Percentiles rank a stretch among this genome's conserved stretches.
Evolutionary conservation across 148 eudicot species (phyloP).

Genomic region (Simmondsia chinensis): DNA sequence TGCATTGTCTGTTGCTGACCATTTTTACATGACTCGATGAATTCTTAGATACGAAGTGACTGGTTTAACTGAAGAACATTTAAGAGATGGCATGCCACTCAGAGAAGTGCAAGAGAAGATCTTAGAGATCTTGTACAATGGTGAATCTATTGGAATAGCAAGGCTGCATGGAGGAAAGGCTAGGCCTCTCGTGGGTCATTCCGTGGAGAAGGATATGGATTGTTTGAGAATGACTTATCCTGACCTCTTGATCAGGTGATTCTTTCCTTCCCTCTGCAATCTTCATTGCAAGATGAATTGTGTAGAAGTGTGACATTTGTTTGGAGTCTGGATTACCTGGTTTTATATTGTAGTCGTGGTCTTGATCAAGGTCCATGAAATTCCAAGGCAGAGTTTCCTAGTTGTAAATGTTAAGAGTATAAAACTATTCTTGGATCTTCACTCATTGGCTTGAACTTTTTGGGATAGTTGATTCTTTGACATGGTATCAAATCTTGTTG

Average conservation of each 20-base stretch:
- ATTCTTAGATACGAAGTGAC: conserved; percentile 39
- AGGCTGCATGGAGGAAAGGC: conserved; percentile 61
- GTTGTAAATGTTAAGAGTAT: too few relatives aligned
- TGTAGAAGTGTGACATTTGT: too few relatives aligned
- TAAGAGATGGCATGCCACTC: conserved; percentile 60
- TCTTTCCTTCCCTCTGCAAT: conserved; percentile 3
- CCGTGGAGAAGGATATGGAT: conserved; percentile 50
- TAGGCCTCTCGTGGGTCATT: conserved; percentile 70
- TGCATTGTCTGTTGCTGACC: neutral
- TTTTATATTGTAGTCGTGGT: too few relatives aligned
- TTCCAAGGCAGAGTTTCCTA: too few relatives aligned
- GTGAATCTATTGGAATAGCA: conserved; percentile 53
- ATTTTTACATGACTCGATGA: neutral
- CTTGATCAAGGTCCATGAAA: too few relatives aligned
- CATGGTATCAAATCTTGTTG: too few relatives aligned
- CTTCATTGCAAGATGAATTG: too few relatives aligned
- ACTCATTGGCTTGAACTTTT: too few relatives aligned
- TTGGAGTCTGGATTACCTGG: too few relatives aligned
- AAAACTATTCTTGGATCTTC: too few relatives aligned
- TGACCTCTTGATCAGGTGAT: conserved; percentile 50
- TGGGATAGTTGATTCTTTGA: too few relatives aligned
- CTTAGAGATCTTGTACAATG: conserved; percentile 44
- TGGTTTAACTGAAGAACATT: conserved; percentile 58
- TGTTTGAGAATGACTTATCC: conserved; percentile 60
- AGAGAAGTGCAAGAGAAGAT: conserved; percentile 56